phyloP scores from a whole-genome alignment of 78 protist species.

The Chrysochromulina tobinii region DNA sequence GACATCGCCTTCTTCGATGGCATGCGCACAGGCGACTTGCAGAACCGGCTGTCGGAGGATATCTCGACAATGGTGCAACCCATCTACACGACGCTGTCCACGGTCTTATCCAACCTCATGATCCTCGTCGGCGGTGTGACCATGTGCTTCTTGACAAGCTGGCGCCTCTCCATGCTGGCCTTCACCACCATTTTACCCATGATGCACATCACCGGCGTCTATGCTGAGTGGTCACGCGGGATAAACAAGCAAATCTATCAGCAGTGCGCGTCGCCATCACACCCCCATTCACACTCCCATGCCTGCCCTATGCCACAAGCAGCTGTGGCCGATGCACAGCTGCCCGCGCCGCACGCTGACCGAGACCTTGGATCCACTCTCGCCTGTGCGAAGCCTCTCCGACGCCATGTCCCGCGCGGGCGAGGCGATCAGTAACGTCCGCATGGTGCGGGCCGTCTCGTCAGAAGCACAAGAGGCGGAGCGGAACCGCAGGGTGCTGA shows the following conservation, averaged over 20 bases:
- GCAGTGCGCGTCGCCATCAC: not conserved
- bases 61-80: not conserved
- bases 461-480: not conserved
- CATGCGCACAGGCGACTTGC: conserved; percentile 6
- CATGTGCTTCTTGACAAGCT: not conserved
- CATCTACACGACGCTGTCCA: not conserved
- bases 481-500: too few species aligned
- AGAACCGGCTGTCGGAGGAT: not conserved
- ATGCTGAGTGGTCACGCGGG: not conserved
- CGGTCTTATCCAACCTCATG: not conserved
- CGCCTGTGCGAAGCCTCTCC: too few species aligned
- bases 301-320: too few species aligned
- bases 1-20: conserved; percentile 20
- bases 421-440: not conserved
- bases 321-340: too few species aligned
- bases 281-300: not conserved
- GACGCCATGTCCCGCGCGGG: not conserved
- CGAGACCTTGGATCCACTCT: too few species aligned
- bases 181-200: not conserved
- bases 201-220: not conserved
- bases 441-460: conserved; percentile 15
- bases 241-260: not conserved
- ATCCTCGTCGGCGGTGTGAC: not conserved
- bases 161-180: not conserved
- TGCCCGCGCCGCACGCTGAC: too few species aligned